Base-by-base conservation (phyloP, 192 early-diverging fungal genomes). In the Coemansia sp. region DNA sequence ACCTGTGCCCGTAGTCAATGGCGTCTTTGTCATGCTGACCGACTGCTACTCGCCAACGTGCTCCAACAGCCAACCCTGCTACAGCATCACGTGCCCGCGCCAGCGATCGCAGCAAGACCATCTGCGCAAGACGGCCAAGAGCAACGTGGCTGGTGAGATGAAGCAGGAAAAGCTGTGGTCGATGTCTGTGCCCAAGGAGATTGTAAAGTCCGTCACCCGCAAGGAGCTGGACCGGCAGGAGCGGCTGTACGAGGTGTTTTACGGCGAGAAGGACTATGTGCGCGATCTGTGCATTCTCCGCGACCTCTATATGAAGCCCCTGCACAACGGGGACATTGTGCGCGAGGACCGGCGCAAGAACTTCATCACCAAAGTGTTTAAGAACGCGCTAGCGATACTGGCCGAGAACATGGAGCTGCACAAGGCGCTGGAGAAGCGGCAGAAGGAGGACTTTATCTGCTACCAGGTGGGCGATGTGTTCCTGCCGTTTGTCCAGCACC, bases 21-120 rank as follows among this genome's bases (percentile, higher is more conserved):
- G 96, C 28, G 89, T 98, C 1, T 95, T 96, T 81, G 94, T 92
- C 2, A 81, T 92, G 28, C 77, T 97, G 60, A 90, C 95, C 0
- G 89, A 91, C 62, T 98, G 96, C 70, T 98, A 97, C 75, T 97
- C 95, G 18, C 90, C 94, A 0, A 96, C 93, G 0, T 98, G 96
- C 71, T 86, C 91, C 0, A 75, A 81, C 23, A 90, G 88, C 43
- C 87, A 84, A 59, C 80, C 90, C 4, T 98, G 95, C 71, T 98
- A 98, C 82, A 95, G 92, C 68, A 86, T 91, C 9, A 84, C 89
- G 7, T 97, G 96, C 65, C 95, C 95, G 6, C 75, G 91, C 8
- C 83, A 91, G 52, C 71, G 79, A 23, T 45, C 56, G 58, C 79
- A 81, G 67, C 79, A 81, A 56, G 73, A 81, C 48, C 79, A 75